These are phyloP conservation scores for Starmera quercuum DNA, from an alignment of 805 yeast species.

Conservation along the genomic window DNA sequence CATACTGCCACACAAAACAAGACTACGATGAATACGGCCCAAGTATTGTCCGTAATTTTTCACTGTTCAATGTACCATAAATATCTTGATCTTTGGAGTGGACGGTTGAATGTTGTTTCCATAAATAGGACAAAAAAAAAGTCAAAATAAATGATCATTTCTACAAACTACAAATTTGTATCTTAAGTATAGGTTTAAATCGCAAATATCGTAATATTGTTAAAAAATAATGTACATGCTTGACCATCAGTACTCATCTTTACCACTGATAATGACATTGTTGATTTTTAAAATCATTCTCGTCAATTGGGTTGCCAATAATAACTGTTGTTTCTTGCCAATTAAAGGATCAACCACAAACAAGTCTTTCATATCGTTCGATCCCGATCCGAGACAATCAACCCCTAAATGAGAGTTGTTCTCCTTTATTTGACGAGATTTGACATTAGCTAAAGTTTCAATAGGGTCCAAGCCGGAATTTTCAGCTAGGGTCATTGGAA, in stretches of 20 bases:
- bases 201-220: too few species aligned
- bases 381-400: conserved; percentile 85
- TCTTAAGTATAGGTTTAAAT: too few species aligned
- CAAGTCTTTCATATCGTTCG: conserved; percentile 87
- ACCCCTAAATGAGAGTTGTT: conserved; percentile 72
- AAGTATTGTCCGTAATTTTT: conserved; percentile 93
- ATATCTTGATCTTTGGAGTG: too few species aligned
- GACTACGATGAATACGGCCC: conserved; percentile 99
- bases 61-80: conserved; percentile 84
- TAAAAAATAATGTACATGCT: too few species aligned
- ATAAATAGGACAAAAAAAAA: background rate
- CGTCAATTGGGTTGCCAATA: conserved; percentile 93
- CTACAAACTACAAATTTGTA: too few species aligned
- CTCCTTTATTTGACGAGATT: conserved; percentile 78
- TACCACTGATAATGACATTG: conserved; percentile 88
- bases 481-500: conserved; percentile 94
- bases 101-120: too few species aligned
- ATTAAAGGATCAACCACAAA: conserved; percentile 96
- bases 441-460: conserved; percentile 76
- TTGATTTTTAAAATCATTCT: conserved; percentile 97
- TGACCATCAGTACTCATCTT: conserved; percentile 60
- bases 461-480: conserved; percentile 95
- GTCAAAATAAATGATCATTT: background rate
- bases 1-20: conserved; percentile 93
- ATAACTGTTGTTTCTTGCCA: conserved; percentile 93